Percentiles rank a stretch among this genome's conserved stretches.
phyloP scores from a whole-genome alignment of 345 rosid species.

The Linum tenue region DNA sequence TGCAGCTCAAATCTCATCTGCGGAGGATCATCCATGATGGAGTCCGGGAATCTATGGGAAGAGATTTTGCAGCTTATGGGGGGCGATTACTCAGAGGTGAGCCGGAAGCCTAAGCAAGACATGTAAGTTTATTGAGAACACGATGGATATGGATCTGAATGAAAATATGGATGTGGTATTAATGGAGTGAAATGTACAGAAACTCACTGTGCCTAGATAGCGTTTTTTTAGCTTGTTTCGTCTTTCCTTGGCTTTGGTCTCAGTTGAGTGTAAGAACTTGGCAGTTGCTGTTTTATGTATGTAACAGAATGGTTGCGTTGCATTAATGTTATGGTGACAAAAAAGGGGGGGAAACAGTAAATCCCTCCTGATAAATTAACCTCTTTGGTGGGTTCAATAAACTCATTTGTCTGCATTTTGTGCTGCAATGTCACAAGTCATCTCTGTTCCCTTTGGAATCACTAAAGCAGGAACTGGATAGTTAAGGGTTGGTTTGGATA shows the following conservation, averaged over 20 bases:
- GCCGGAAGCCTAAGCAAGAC: slow-evolving; percentile 84
- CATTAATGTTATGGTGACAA: background rate
- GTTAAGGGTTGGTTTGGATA: too few relatives aligned
- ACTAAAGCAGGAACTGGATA: too few relatives aligned
- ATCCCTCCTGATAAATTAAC: background rate
- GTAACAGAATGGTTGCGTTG: background rate
- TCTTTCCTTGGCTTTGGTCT: background rate
- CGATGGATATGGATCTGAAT: background rate
- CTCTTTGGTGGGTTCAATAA: background rate
- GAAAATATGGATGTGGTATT: slow-evolving; percentile 1
- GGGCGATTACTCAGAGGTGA: slow-evolving; percentile 74
- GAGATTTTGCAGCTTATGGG: slow-evolving; percentile 93
- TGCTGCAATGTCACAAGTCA: too few relatives aligned
- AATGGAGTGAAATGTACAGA: slow-evolving; percentile 53
- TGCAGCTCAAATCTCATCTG: slow-evolving; percentile 72
- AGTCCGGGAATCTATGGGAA: slow-evolving; percentile 67
- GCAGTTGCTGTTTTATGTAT: slow-evolving; percentile 14
- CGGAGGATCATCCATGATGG: slow-evolving; percentile 28
- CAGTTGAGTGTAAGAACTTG: slow-evolving; percentile 3
- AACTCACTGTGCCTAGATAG: slow-evolving; percentile 17
- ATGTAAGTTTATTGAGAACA: slow-evolving; percentile 24
- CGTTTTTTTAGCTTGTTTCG: slow-evolving; percentile 8
- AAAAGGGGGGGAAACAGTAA: background rate
- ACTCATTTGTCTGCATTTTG: too few relatives aligned
- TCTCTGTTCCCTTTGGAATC: too few relatives aligned